Evolutionary conservation across 164 flowering plant genomes (phyloP).

Genomic region (Euptelea pleiosperma): DNA sequence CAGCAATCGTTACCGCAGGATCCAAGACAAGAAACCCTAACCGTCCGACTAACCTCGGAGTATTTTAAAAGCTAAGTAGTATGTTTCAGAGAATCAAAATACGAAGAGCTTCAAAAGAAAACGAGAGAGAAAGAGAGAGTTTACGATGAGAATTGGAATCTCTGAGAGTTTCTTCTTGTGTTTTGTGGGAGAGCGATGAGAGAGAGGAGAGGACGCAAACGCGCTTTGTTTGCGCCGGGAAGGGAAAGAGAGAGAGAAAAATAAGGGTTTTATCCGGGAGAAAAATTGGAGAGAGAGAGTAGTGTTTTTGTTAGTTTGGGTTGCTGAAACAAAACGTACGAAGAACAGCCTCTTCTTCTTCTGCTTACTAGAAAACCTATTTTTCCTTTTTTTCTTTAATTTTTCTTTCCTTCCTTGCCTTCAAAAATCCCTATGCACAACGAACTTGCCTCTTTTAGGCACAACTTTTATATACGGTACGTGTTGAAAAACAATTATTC

Average conservation of each 20-base stretch:
- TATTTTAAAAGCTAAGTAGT: neutral
- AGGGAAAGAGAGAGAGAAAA: constrained; percentile 8
- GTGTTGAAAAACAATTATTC: no score
- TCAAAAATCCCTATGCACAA: no score
- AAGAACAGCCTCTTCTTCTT: constrained; percentile 10
- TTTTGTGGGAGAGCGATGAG: constrained; percentile 1
- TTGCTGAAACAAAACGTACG: constrained; percentile 19
- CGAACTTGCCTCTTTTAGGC: no score
- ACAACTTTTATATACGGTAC: no score
- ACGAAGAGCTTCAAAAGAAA: neutral
- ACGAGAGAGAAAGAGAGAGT: neutral
- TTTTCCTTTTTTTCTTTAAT: no score
- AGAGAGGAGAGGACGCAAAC: neutral
- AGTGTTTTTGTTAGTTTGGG: constrained; percentile 9
- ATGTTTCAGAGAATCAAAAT: neutral
- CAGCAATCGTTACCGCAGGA: constrained; percentile 13
- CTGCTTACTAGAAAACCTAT: no score
- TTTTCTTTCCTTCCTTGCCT: no score
- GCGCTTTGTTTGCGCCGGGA: constrained; percentile 4
- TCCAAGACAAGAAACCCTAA: constrained; percentile 35
- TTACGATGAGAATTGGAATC: neutral
- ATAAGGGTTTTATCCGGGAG: constrained; percentile 4
- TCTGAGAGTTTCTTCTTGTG: constrained; percentile 2
- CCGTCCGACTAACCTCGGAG: constrained; percentile 23
- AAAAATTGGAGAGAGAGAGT: neutral